phyloP scores from a whole-genome alignment of 345 rosid species.

The Lagerstroemia speciosa region DNA sequence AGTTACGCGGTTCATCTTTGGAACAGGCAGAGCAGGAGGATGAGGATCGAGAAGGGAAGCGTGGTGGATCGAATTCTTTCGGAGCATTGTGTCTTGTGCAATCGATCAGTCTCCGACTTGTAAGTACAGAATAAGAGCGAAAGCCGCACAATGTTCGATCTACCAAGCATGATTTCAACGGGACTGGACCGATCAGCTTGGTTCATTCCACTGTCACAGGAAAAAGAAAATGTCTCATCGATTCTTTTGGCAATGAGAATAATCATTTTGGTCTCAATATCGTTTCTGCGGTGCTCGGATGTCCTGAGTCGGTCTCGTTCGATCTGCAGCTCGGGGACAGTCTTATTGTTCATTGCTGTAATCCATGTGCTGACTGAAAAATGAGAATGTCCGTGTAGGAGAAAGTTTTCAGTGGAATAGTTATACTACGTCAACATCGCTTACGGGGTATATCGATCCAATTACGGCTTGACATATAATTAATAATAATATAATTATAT shows the following conservation, averaged over 20 bases:
- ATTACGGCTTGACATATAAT: no score
- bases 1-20: slow-evolving; percentile 74
- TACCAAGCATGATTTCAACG: neutral
- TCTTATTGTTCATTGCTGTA: neutral
- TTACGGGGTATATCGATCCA: no score
- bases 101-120: slow-evolving; percentile 27
- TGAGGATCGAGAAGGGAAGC: slow-evolving; percentile 56
- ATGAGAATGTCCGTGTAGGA: no score
- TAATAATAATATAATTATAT: no score
- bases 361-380: neutral
- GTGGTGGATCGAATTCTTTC: slow-evolving; percentile 41
- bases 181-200: slow-evolving; percentile 17
- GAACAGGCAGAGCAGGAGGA: slow-evolving; percentile 71
- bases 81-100: slow-evolving; percentile 62
- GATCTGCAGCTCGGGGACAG: neutral
- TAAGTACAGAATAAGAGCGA: slow-evolving; percentile 11
- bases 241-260: neutral
- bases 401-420: no score
- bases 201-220: slow-evolving; percentile 6
- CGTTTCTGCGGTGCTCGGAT: neutral
- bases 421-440: no score
- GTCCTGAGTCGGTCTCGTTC: neutral
- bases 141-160: neutral
- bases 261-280: neutral
- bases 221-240: neutral